These are phyloP conservation scores for Xanthoconium separans DNA, from an alignment of 1,284 basidiomycete species.

Conservation along the genomic window DNA sequence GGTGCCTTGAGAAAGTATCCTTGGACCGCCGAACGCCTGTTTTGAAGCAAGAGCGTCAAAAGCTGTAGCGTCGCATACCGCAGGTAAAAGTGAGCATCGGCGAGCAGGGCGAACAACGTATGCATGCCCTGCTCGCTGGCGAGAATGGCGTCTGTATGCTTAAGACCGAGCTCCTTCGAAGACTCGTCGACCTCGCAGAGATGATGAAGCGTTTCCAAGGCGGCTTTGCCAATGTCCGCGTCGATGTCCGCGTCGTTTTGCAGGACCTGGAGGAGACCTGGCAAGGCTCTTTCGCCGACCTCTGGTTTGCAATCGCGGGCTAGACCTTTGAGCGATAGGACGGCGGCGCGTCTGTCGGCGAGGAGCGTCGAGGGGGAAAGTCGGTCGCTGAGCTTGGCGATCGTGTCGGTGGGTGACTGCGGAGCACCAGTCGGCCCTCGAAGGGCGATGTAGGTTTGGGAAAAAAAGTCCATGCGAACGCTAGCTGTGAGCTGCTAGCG, in stretches of 20 bases:
- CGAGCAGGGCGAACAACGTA: constrained; percentile 77
- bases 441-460: constrained; percentile 77
- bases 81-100: constrained; percentile 78
- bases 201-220: constrained; percentile 80
- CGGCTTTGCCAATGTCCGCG: constrained; percentile 86
- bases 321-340: constrained; percentile 90
- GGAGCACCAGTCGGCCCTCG: constrained; percentile 74
- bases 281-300: constrained; percentile 75
- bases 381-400: constrained; percentile 84
- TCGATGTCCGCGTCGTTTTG: constrained; percentile 87
- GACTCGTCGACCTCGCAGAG: constrained; percentile 71
- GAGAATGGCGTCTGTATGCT: constrained; percentile 72
- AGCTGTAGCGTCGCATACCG: constrained; percentile 88
- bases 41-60: constrained; percentile 75
- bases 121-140: constrained; percentile 73
- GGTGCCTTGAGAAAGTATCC: constrained; percentile 85
- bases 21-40: constrained; percentile 81
- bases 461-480: constrained; percentile 71
- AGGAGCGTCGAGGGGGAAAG: constrained; percentile 84
- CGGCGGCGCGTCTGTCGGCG: constrained; percentile 88
- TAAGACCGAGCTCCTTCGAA: constrained; percentile 62
- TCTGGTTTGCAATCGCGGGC: constrained; percentile 89
- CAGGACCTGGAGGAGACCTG: constrained; percentile 77
- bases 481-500: not conserved
- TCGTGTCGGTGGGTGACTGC: constrained; percentile 84